phyloP scores from a whole-genome alignment of 768 basidiomycete genomes.

The Dendrothele bispora region DNA sequence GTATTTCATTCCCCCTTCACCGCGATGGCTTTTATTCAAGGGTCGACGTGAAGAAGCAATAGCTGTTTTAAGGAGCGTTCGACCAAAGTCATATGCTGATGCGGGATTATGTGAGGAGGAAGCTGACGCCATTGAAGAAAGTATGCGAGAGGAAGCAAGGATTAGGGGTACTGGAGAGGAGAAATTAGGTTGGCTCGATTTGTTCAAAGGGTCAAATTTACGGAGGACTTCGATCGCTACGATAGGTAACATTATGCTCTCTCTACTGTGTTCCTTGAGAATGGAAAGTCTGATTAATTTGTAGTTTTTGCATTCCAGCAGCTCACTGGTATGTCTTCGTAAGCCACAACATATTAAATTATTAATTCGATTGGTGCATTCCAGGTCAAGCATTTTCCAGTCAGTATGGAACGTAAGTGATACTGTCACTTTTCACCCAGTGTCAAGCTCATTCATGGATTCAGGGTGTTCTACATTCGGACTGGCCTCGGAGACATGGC shows the following conservation, averaged over 20 bases:
- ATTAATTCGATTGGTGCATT: not conserved
- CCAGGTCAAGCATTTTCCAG: constrained; percentile 6
- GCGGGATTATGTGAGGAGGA: constrained; percentile 5
- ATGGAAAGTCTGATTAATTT: not conserved
- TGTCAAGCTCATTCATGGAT: not conserved
- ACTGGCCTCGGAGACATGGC: constrained; percentile 1
- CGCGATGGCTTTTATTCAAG: constrained; percentile 7
- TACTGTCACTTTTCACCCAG: not conserved
- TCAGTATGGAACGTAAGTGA: constrained; percentile 7
- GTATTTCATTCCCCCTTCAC: constrained; percentile 6
- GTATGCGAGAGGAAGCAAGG: constrained; percentile 5
- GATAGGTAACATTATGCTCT: not conserved
- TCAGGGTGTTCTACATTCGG: constrained; percentile 7
- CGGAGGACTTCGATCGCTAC: constrained; percentile 5
- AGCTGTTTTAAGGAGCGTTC: constrained; percentile 2
- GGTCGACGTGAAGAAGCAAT: constrained; percentile 7
- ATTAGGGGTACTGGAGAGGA: constrained; percentile 1
- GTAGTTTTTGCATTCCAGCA: constrained; percentile 7
- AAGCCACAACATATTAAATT: not conserved
- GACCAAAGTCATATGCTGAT: constrained; percentile 4
- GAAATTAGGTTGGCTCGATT: constrained; percentile 3
- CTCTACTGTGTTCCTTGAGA: not conserved
- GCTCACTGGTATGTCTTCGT: constrained; percentile 5
- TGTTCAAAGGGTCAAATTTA: constrained; percentile 4
- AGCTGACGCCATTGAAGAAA: constrained; percentile 6